Conservation (phyloP, 2,329 filamentous ascomycete species). For the Scleromitrula shiraiana region DNA sequence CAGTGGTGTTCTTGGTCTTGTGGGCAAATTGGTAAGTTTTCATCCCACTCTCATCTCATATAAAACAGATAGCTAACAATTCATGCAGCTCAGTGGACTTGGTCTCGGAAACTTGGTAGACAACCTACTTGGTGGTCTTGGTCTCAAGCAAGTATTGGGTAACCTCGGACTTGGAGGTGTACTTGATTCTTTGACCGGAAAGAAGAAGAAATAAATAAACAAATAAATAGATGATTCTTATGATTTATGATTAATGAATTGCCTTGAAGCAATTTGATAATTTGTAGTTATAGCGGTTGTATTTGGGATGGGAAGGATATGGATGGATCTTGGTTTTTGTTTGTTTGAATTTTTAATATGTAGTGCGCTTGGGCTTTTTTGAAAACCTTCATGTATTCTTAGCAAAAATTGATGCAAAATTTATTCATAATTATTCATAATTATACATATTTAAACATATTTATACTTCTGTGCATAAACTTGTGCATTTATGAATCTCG, state of each 20-base stretch:
- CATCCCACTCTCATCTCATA: neutral
- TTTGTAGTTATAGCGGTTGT: slow-evolving; percentile 5
- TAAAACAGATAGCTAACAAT: neutral
- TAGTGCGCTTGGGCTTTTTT: no score
- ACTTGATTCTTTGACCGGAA: slow-evolving; percentile 37
- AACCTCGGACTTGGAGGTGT: slow-evolving; percentile 56
- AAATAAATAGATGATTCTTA: neutral
- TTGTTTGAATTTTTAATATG: neutral
- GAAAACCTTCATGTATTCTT: slow-evolving; percentile 4
- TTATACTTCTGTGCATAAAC: no score
- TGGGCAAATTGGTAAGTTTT: slow-evolving; percentile 58
- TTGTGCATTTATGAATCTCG: no score
- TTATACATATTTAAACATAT: no score
- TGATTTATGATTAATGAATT: neutral
- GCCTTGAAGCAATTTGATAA: neutral
- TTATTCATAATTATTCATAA: no score
- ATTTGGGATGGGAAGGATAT: neutral
- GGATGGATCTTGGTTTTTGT: neutral
- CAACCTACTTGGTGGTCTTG: slow-evolving; percentile 67
- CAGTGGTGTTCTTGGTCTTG: slow-evolving; percentile 74
- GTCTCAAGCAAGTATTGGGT: slow-evolving; percentile 66
- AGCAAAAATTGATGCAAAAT: slow-evolving; percentile 1
- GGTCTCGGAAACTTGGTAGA: slow-evolving; percentile 78
- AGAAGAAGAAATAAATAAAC: slow-evolving; percentile 32
- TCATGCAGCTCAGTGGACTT: slow-evolving; percentile 46